Percentiles rank a stretch among this genome's conserved stretches.
phyloP scores from a whole-genome alignment of 177 flowering plant genomes.

The Vitis hybrid region DNA sequence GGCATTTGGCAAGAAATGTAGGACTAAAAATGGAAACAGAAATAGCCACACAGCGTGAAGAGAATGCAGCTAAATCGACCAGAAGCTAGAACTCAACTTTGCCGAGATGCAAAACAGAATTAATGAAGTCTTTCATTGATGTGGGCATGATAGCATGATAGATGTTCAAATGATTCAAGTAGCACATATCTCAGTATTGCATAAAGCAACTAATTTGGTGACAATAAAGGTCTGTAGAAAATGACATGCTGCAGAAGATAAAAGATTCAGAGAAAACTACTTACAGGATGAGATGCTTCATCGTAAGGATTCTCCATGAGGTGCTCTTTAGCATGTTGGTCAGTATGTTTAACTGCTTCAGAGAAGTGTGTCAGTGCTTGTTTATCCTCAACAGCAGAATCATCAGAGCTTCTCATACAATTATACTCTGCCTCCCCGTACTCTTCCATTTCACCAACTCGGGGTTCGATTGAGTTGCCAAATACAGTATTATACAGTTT shows the following conservation, averaged over 20 bases:
- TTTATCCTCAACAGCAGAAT: conserved; percentile 39
- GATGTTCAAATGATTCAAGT: too few species aligned
- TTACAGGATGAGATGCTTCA: conserved; percentile 30
- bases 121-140: not conserved
- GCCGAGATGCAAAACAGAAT: not conserved
- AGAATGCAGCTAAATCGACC: too few species aligned
- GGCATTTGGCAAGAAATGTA: too few species aligned
- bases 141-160: not conserved
- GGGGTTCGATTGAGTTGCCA: conserved; percentile 23
- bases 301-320: conserved; percentile 11
- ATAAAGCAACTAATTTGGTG: too few species aligned
- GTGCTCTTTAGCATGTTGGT: conserved; percentile 22
- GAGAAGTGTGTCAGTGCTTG: conserved; percentile 17
- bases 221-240: too few species aligned
- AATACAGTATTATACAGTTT: conserved; percentile 58
- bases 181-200: too few species aligned
- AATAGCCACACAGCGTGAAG: too few species aligned
- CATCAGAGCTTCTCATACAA: conserved; percentile 29
- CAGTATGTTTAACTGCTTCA: conserved; percentile 15
- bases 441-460: conserved; percentile 22
- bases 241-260: not conserved
- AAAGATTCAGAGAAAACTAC: conserved; percentile 8
- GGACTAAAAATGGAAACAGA: too few species aligned
- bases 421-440: conserved; percentile 25
- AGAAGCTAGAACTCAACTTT: not conserved